phyloP scores from a whole-genome alignment of 148 eudicot species.

The Fagopyrum esculentum region DNA sequence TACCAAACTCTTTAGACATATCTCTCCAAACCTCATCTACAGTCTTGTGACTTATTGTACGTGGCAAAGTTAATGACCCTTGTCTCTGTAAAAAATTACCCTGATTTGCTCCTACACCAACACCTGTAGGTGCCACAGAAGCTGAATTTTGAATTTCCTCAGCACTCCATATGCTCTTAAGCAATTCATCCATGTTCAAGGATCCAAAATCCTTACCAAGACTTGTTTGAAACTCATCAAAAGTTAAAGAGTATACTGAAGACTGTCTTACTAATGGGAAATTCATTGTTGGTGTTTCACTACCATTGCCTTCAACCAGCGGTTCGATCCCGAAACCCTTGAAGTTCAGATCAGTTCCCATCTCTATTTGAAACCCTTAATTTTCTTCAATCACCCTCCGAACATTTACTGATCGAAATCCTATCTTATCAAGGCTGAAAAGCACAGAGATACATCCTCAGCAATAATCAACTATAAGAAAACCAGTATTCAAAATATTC shows the following conservation, averaged over 20 bases:
- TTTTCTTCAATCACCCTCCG: background rate
- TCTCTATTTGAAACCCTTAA: conserved; percentile 9
- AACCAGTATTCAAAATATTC: too few relatives aligned
- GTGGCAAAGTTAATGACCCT: conserved; percentile 67
- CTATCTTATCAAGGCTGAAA: background rate
- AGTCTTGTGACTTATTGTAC: conserved; percentile 70
- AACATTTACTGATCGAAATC: background rate
- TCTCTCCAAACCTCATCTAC: conserved; percentile 89
- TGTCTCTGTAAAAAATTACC: conserved; percentile 55
- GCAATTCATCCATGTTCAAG: conserved; percentile 93
- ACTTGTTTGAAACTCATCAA: conserved; percentile 77
- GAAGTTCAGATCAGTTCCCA: conserved; percentile 55
- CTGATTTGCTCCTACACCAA: conserved; percentile 14
- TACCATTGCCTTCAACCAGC: background rate
- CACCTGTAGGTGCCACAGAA: background rate
- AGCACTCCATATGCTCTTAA: conserved; percentile 85
- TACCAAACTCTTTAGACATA: conserved; percentile 44
- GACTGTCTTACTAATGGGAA: conserved; percentile 51
- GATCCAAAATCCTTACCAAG: conserved; percentile 87
- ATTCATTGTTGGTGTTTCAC: conserved; percentile 22
- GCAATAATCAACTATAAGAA: too few relatives aligned
- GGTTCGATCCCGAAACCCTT: conserved; percentile 54
- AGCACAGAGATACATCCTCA: too few relatives aligned
- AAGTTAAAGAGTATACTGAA: conserved; percentile 75
- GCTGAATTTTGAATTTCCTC: conserved; percentile 58